These are phyloP conservation scores for Stephania japonica DNA, from an alignment of 164 flowering plant species.

Conservation along the genomic window DNA sequence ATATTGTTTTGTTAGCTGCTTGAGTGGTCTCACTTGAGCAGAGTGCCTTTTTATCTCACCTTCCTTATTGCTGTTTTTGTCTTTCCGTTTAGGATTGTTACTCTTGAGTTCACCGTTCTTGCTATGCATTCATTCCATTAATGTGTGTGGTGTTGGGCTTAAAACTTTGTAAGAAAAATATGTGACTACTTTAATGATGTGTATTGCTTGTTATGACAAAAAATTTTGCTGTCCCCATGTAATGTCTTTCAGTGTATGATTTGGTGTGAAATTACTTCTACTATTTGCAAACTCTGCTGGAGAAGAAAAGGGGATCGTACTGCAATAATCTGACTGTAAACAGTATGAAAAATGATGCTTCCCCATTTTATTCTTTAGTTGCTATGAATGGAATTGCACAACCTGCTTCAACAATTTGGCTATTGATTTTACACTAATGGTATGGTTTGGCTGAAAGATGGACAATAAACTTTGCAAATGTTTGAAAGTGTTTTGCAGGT, in stretches of 20 bases:
- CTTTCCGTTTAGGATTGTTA: background rate
- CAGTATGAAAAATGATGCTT: no score
- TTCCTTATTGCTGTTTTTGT: background rate
- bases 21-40: background rate
- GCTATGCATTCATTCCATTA: background rate
- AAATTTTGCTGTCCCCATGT: background rate
- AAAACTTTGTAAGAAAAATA: no score
- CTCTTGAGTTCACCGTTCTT: background rate
- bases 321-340: no score
- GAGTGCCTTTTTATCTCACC: background rate
- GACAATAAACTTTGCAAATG: background rate
- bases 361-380: background rate
- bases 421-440: conserved; percentile 2
- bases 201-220: background rate
- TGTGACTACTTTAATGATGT: background rate
- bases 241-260: no score
- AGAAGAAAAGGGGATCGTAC: no score
- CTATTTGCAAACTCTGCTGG: no score
- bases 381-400: background rate
- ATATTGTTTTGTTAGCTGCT: background rate
- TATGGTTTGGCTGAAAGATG: background rate
- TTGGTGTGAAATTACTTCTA: no score
- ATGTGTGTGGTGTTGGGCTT: no score
- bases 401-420: background rate
- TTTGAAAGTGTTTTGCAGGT: conserved; percentile 43